Percentiles rank a stretch among this genome's conserved stretches.
Evolutionary conservation across 2,329 filamentous ascomycete genomes (phyloP).

Genomic region (Cladophialophora immunda): DNA sequence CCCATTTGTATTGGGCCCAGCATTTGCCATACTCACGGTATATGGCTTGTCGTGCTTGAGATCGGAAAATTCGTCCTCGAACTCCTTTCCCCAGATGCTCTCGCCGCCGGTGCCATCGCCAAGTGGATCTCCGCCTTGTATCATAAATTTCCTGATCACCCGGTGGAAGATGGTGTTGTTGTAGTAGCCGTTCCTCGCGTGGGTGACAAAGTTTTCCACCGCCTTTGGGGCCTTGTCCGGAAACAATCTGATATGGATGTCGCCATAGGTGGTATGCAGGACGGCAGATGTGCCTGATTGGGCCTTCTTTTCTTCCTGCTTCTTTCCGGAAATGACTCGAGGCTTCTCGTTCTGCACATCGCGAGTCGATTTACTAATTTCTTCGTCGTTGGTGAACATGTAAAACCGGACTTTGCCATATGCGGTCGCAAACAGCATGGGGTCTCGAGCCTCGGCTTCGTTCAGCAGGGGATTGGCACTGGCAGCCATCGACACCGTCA

Average conservation of each 20-base stretch:
- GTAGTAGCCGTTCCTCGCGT: constrained; percentile 90
- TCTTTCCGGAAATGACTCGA: constrained; percentile 65
- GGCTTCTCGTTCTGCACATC: constrained; percentile 97
- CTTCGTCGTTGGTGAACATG: constrained; percentile 93
- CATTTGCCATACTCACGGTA: constrained; percentile 97
- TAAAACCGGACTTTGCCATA: constrained; percentile 93
- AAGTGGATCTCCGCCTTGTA: constrained; percentile 84
- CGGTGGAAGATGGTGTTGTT: constrained; percentile 98
- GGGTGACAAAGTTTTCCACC: constrained; percentile 96
- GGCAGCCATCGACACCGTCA: constrained; percentile 96
- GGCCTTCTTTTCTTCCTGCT: constrained; percentile 64
- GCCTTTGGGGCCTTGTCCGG: constrained; percentile 92
- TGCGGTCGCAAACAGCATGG: constrained; percentile 84
- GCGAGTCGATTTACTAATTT: constrained; percentile 81
- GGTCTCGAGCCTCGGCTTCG: constrained; percentile 89
- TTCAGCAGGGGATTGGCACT: constrained; percentile 91
- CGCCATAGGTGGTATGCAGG: constrained; percentile 91
- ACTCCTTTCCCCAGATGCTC: constrained; percentile 91
- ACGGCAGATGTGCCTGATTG: constrained; percentile 82
- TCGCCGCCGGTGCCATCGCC: constrained; percentile 91
- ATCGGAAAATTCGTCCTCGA: constrained; percentile 91
- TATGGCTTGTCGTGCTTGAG: constrained; percentile 96
- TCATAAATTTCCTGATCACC: constrained; percentile 98
- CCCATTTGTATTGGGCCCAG: constrained; percentile 92
- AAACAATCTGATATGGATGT: constrained; percentile 92